Base-by-base conservation (phyloP, 2,329 filamentous ascomycete genomes). In the Neonectria coccinea region DNA sequence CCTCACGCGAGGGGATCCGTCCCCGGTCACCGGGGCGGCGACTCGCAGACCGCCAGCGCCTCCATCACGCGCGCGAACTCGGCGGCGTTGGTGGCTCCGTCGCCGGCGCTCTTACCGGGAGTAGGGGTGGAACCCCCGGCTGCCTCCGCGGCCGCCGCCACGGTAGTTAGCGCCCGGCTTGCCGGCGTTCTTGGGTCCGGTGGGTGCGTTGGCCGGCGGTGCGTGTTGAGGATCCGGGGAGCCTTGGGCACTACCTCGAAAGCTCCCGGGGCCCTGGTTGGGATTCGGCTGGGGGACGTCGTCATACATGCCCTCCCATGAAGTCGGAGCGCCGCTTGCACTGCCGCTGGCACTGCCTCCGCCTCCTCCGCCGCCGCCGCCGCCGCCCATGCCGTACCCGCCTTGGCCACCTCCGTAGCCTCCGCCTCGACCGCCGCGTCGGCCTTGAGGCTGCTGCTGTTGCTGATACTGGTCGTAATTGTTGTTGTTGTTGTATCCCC, bases 221-320 rank as follows among this genome's bases (percentile, higher is more conserved):
- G 80, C 80, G 65, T 87, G 85, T 25, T 79, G 75, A 1, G 84
- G 80, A 48, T 79, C 76, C 44, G 80, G 77, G 55, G 78, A 79
- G 41, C 78, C 79, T 62, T 79, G 81, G 62, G 79, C 79, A 73
- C 79, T 79, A 70, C 79, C 80, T 75, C 80, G 71, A 63, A 81
- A 83, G 69, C 84, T 82, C n/a, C 71, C 72, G 25, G 63, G 52
- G 20, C 73, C 70, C 61, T 79, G 79, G 71, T 81, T 83, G 70
- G 90, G 86, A 72, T 90, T 90, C 5, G 93, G 93, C 76, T 95
- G 93, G 16, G 94, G 94, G 2, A 94, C 92, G 77, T 97, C 95
- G 77, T 98, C 95, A 78, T 97, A 98, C 94, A 97, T 97, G 74
- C 95, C 95, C 78, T 98, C 95, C 94, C 94, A 97, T 44, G 91